A percentile compares a stretch with the other conserved stretches of the same genome.
These are phyloP conservation scores for Neoconidiobolus thromboides DNA, from an alignment of 371 early-diverging fungal genomes.

Conservation along the genomic window DNA sequence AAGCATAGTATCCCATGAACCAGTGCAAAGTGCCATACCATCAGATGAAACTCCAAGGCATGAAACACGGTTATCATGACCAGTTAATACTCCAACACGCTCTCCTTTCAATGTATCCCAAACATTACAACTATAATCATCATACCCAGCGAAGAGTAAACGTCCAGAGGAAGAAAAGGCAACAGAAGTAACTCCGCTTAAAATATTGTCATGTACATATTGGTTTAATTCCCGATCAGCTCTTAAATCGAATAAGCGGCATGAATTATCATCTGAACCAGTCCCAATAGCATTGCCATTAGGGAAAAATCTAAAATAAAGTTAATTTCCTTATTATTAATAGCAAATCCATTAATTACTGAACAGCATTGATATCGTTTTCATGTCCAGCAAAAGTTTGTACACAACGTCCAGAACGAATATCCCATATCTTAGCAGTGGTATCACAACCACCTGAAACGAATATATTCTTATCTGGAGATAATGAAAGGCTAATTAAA, in stretches of 20 bases:
- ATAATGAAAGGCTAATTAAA: conserved; percentile 37
- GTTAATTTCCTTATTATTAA: not conserved
- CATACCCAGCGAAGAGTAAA: conserved; percentile 90
- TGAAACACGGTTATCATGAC: conserved; percentile 94
- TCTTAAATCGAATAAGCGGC: conserved; percentile 88
- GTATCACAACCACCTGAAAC: conserved; percentile 95
- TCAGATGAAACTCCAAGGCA: conserved; percentile 89
- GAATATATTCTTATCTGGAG: conserved; percentile 82
- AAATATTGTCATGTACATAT: conserved; percentile 85
- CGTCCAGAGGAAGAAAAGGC: conserved; percentile 89
- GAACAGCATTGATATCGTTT: conserved; percentile 92
- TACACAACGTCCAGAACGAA: conserved; percentile 79
- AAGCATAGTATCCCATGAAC: conserved; percentile 88
- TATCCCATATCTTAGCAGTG: conserved; percentile 96
- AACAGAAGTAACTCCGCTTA: conserved; percentile 91
- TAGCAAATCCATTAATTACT: conserved; percentile 26
- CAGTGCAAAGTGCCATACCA: conserved; percentile 94
- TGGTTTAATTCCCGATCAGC: conserved; percentile 91
- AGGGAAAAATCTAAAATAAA: conserved; percentile 68
- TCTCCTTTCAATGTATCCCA: conserved; percentile 95
- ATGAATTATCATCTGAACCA: conserved; percentile 93
- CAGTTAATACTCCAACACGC: conserved; percentile 78
- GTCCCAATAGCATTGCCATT: conserved; percentile 91
- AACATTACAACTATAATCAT: conserved; percentile 93
- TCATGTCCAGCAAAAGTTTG: conserved; percentile 95